Percentiles rank a stretch among this genome's conserved stretches.
Conservation (phyloP, 164 flowering plant genomes). For the Paratinospora sagittata region DNA sequence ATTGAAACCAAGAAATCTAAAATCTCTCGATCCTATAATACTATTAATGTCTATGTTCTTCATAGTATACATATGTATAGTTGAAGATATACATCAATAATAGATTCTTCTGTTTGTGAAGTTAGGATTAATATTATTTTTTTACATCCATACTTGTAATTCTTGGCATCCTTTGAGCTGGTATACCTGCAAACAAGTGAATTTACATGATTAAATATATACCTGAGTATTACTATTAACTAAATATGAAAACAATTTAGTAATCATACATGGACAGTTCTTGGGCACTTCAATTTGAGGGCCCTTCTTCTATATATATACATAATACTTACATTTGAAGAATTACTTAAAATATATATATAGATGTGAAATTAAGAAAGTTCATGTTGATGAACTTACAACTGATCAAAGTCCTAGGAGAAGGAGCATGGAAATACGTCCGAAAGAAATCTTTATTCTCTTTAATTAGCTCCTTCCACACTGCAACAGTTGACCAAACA, state of each 20-base stretch:
- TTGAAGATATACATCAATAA: background rate
- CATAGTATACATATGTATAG: background rate
- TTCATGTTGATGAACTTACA: conserved; percentile 19
- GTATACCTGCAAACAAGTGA: conserved; percentile 1
- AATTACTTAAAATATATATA: too few species aligned
- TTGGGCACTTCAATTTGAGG: background rate
- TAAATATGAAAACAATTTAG: too few species aligned
- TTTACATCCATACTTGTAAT: background rate
- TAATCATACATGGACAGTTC: too few species aligned
- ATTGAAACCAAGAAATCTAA: too few species aligned
- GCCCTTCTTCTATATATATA: too few species aligned
- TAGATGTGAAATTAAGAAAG: background rate
- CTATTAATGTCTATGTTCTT: too few species aligned
- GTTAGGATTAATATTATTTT: background rate
- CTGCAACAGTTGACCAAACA: too few species aligned
- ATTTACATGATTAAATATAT: too few species aligned
- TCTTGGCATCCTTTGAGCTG: background rate
- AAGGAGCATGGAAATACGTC: conserved; percentile 40
- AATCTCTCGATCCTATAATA: too few species aligned
- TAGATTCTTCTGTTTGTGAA: background rate
- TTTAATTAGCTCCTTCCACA: conserved; percentile 72
- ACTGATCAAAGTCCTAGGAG: conserved; percentile 27
- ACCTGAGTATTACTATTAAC: too few species aligned
- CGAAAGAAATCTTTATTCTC: conserved; percentile 67
- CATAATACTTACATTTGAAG: too few species aligned